Conservation (phyloP, 306 rosid genomes). For the Cyamopsis tetragonoloba region DNA sequence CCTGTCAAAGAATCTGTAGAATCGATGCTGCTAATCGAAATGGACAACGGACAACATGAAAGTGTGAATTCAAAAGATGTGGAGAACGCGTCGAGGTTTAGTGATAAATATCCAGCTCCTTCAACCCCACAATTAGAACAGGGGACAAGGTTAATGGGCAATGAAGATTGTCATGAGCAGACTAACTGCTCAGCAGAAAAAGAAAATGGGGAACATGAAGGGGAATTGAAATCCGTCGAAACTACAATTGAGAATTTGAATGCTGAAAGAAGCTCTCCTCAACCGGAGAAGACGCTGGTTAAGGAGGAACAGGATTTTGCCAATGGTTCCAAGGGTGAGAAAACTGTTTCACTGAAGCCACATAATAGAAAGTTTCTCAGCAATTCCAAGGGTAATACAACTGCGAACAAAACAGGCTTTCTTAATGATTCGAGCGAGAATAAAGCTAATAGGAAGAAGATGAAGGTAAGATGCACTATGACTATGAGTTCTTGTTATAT, state of each 20-base stretch:
- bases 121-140: conserved; percentile 90
- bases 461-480: conserved; percentile 51
- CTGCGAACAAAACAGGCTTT: conserved; percentile 38
- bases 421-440: conserved; percentile 30
- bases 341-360: conserved; percentile 23
- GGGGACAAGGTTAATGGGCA: conserved; percentile 66
- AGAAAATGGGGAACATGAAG: conserved; percentile 66
- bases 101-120: conserved; percentile 94
- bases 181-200: conserved; percentile 59
- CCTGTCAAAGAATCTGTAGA: conserved; percentile 63
- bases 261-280: conserved; percentile 41
- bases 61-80: conserved; percentile 34
- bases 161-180: conserved; percentile 89
- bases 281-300: conserved; percentile 24
- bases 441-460: conserved; percentile 70
- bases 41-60: conserved; percentile 34
- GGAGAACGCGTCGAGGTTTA: conserved; percentile 29
- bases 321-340: conserved; percentile 43
- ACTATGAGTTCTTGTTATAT: not conserved
- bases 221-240: conserved; percentile 81
- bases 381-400: conserved; percentile 30
- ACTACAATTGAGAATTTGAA: conserved; percentile 47
- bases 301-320: conserved; percentile 57
- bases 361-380: conserved; percentile 27
- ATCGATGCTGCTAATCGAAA: conserved; percentile 50